Evolutionary conservation across 164 flowering plant genomes (phyloP).

Genomic region (Cinnamomum micranthum): DNA sequence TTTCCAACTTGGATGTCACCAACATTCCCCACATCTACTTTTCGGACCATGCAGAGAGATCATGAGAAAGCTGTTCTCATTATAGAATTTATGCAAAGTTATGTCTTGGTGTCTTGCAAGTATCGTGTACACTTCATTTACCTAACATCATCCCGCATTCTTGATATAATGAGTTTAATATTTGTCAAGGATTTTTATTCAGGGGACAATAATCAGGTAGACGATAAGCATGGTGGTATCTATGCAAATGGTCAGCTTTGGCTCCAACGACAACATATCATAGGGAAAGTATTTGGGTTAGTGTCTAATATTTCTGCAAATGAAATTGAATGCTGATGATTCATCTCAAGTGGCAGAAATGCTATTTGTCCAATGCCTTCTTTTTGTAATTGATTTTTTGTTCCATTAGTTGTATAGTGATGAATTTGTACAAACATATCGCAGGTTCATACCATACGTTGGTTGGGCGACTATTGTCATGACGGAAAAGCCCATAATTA

Average conservation of each 20-base stretch:
- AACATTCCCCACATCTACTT: no score
- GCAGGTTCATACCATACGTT: slow-evolving; percentile 26
- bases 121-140: no score
- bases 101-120: no score
- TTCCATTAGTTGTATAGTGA: not conserved
- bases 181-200: not conserved
- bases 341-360: not conserved
- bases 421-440: not conserved
- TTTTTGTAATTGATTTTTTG: not conserved
- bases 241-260: slow-evolving; percentile 24
- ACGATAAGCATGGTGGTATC: slow-evolving; percentile 24
- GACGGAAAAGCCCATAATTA: slow-evolving; percentile 24
- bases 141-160: no score
- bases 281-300: slow-evolving; percentile 28
- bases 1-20: no score
- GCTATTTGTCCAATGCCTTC: not conserved
- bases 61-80: no score
- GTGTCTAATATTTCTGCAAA: not conserved
- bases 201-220: slow-evolving; percentile 24
- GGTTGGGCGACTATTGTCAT: slow-evolving; percentile 33
- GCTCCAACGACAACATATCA: slow-evolving; percentile 22
- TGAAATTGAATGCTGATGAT: not conserved
- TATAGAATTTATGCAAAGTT: no score
- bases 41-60: no score
- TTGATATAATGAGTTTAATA: no score